phyloP scores from a whole-genome alignment of 768 basidiomycete genomes.

The Mycena belliarum region DNA sequence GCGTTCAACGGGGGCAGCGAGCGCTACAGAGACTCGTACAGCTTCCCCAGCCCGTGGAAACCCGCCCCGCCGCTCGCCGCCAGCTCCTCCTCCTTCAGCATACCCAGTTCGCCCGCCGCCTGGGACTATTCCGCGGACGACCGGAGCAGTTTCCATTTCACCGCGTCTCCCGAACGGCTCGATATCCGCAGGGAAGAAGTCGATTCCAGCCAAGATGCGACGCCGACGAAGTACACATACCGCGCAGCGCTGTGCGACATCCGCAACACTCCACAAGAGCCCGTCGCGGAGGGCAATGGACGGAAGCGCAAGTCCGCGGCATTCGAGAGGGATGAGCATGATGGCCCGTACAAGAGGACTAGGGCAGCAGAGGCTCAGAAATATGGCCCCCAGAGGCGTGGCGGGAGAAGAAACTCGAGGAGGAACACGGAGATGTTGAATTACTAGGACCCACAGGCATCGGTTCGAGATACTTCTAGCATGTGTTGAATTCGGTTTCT shows the following conservation, averaged over 20 bases:
- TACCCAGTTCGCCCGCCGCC: not conserved
- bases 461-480: too few species aligned
- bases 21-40: conserved; percentile 14
- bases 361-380: not conserved
- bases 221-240: not conserved
- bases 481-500: too few species aligned
- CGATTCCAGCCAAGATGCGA: not conserved
- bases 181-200: not conserved
- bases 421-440: not conserved
- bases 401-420: not conserved
- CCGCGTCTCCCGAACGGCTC: conserved; percentile 6
- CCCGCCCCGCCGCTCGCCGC: not conserved
- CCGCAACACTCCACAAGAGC: conserved; percentile 1
- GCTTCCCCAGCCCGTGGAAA: conserved; percentile 5
- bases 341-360: conserved; percentile 3
- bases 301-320: conserved; percentile 6
- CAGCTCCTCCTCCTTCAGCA: not conserved
- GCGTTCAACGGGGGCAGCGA: conserved; percentile 11
- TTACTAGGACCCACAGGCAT: not conserved
- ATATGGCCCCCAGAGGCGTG: not conserved
- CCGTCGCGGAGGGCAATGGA: not conserved
- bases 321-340: not conserved
- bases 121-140: not conserved
- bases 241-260: conserved; percentile 2
- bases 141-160: not conserved